Base-by-base conservation (phyloP, 1,284 basidiomycete species). In the Porodaedalea pini region DNA sequence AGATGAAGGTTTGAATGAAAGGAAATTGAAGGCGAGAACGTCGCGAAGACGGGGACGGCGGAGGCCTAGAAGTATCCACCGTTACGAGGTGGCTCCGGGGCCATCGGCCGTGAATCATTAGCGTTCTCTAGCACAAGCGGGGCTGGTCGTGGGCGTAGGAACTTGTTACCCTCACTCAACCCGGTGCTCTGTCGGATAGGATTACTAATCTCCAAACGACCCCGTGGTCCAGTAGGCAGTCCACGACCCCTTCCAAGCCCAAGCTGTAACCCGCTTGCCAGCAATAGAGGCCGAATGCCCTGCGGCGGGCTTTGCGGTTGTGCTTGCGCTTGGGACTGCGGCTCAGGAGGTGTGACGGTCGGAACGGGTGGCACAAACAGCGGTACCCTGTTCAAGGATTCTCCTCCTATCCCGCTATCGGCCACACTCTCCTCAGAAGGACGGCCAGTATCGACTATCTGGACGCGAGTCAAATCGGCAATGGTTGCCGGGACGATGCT, bases 141-240 rank as follows among this genome's bases (percentile, higher is more conserved):
- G 21, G 76, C 74, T 37, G 73, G 72, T 61, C 78, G 68, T 29
- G 75, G 79, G 47, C 73, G 70, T 58, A 79, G 75, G 65, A 75
- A 78, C 45, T 68, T 71, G 56, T 65, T 71, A 29, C 71, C 68
- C 50, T 61, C 62, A 41, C 68, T 64, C 58, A 67, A 66, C 36
- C 52, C 59, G 63, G 68, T 65, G 55, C 67, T 63, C 58, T 61
- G 44, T 67, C 64, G 50, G 40, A 66, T 65, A 10, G 73, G 73
- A 17, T 64, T 68, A 62, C 71, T 71, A 29, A 77, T 75, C 49
- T 54, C 51, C 29, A 61, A 51, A 39, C 54, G 64, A 57, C 57
- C 56, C 34, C 66, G 63, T 44, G 65, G 62, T 11, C 63, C 64
- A 32, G 58, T 45, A 8, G 58, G 58, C 15, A 60, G 31, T 13